Base-by-base conservation (phyloP, 768 basidiomycete genomes). In the Naganishia vishniacii region DNA sequence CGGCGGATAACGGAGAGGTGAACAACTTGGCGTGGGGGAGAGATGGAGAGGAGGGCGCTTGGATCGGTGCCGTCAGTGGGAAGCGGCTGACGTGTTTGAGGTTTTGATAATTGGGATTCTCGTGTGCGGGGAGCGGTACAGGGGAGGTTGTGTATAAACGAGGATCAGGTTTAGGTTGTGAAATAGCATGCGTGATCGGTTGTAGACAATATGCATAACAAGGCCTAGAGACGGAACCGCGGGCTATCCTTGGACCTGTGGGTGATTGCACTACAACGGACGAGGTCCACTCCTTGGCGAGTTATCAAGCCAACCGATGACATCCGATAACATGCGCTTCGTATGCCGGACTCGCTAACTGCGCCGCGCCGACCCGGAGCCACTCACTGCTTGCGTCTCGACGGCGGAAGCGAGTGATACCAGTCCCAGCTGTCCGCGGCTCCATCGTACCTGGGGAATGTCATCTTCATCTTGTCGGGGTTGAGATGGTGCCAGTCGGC, bases 11-110 rank as follows among this genome's bases (percentile, higher is more conserved):
- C 9, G 66, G 48, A 5, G 74, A 74, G 51, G 67, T 77, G 29
- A 75, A 73, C 40, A 77, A 77, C 56, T 66, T 77, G 32, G 69
- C 73, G 2, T 77, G 73, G 62, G 63, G 63, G 12, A 42, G 40
- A 28, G 40, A 49, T 8, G 53, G 65, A 15, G 63, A 67, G 23
- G 66, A 69, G 28, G 74, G 76, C 1, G 70, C 71, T 61, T 75
- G 73, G 74, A 18, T 77, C 6, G 74, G 74, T 6, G 73, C 71
- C 48, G 76, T 77, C 15, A 72, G 73, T 59, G 74, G 73, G 3
- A 66, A 48, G 29, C 69, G 63, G 46, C 58, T 77, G 65, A 77
- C 67, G 48, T 67, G 75, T 23, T 56, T 77, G 62, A 62, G 61
- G 37, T 70, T 74, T 18, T 77, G 65, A 66, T 34, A 4, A 3